Evolutionary conservation across 1,139 yeast genomes (phyloP).

Genomic region (Insectozyma bohioensis): DNA sequence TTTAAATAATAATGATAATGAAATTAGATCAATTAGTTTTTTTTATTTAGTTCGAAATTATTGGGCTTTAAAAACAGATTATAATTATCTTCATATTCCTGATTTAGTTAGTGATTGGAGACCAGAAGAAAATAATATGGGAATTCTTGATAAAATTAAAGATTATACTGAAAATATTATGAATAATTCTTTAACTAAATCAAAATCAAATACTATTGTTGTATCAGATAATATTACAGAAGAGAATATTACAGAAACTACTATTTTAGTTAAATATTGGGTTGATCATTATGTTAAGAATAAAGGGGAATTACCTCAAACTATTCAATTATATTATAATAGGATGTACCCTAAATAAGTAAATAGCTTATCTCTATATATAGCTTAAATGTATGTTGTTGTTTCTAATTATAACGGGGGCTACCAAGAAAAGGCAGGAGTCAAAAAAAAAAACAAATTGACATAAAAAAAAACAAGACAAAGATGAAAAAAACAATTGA

Average conservation of each 20-base stretch:
- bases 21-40: slow-evolving; percentile 8
- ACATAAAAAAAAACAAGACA: too few relatives aligned
- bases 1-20: not conserved
- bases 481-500: too few relatives aligned
- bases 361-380: too few relatives aligned
- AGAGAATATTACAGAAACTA: too few relatives aligned
- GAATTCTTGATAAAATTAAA: not conserved
- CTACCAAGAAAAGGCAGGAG: too few relatives aligned
- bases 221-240: too few relatives aligned
- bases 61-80: slow-evolving; percentile 9
- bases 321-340: not conserved
- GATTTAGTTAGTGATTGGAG: slow-evolving; percentile 10
- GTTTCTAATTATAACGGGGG: too few relatives aligned
- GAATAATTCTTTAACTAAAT: too few relatives aligned
- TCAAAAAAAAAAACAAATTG: too few relatives aligned
- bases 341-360: too few relatives aligned
- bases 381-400: too few relatives aligned
- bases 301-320: slow-evolving; percentile 1
- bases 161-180: not conserved
- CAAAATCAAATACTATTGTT: too few relatives aligned
- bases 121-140: not conserved
- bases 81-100: slow-evolving; percentile 11
- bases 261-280: slow-evolving; percentile 5
- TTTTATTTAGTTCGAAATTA: slow-evolving; percentile 11
- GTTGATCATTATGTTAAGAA: not conserved